A percentile compares a stretch with the other conserved stretches of the same genome.
phyloP scores from a whole-genome alignment of 2,329 filamentous ascomycete genomes.

The Trichoderma guizhouense region DNA sequence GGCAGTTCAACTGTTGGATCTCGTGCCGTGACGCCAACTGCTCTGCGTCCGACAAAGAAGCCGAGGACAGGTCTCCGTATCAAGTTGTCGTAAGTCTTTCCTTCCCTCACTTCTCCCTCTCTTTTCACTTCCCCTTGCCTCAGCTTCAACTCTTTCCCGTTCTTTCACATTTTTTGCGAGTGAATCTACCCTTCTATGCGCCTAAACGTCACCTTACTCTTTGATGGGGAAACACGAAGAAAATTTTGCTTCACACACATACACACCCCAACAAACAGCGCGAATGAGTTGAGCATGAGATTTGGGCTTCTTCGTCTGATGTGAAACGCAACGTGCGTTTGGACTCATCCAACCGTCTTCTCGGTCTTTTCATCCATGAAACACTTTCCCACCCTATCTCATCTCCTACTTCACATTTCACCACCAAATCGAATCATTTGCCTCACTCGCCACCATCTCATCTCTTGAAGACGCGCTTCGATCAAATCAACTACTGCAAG shows the following conservation, averaged over 20 bases:
- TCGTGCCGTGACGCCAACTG: constrained; percentile 58
- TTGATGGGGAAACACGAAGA: background rate
- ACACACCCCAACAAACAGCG: background rate
- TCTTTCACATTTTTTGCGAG: background rate
- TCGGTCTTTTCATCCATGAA: background rate
- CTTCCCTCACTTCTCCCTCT: background rate
- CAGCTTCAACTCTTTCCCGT: background rate
- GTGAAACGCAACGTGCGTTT: background rate
- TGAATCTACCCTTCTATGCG: background rate
- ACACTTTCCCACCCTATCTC: background rate
- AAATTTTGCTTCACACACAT: background rate
- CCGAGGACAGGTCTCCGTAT: constrained; percentile 60
- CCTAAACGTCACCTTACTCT: background rate
- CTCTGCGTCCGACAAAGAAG: constrained; percentile 56
- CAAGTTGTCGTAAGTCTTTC: constrained; percentile 61
- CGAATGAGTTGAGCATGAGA: background rate
- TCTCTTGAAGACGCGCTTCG: background rate
- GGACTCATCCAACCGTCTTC: background rate
- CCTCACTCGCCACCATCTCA: background rate
- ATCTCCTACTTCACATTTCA: background rate
- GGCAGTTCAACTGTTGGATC: constrained; percentile 49
- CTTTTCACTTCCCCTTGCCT: background rate
- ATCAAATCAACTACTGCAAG: background rate
- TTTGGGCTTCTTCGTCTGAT: background rate
- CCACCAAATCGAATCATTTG: background rate